Percentiles rank a stretch among this genome's conserved stretches.
Evolutionary conservation across 139 green algal species (phyloP).

Genomic region (Choricystis sp.): DNA sequence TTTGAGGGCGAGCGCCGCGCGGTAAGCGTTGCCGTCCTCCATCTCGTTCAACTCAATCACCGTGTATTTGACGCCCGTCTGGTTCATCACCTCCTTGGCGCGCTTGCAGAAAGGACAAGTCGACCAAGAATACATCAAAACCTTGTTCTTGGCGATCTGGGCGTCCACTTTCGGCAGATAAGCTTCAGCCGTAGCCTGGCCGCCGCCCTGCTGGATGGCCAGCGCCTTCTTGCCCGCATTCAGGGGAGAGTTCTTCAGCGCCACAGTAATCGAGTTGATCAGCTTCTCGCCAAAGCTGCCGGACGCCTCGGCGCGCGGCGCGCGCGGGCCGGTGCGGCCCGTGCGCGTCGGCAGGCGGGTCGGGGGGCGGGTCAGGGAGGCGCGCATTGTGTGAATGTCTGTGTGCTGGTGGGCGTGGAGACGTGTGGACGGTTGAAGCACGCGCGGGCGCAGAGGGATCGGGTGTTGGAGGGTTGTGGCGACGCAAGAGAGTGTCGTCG

Average conservation of each 20-base stretch:
- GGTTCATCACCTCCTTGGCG: conserved; percentile 31
- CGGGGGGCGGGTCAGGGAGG: too few relatives aligned
- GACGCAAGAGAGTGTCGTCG: too few relatives aligned
- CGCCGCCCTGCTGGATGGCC: conserved; percentile 18
- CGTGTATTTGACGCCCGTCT: conserved; percentile 28
- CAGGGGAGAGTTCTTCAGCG: conserved; percentile 22
- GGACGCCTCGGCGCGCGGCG: neutral
- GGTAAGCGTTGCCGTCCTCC: conserved; percentile 27
- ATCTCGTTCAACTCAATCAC: conserved; percentile 35
- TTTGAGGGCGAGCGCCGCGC: conserved; percentile 20
- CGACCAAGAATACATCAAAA: conserved; percentile 15
- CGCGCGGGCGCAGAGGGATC: too few relatives aligned
- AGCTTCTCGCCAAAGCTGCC: neutral
- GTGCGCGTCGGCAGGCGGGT: too few relatives aligned
- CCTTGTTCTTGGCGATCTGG: conserved; percentile 13
- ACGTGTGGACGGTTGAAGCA: too few relatives aligned
- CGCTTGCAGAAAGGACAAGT: conserved; percentile 33
- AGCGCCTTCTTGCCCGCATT: conserved; percentile 16
- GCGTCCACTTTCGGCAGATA: conserved; percentile 14
- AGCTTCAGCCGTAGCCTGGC: conserved; percentile 26
- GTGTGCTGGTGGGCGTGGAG: too few relatives aligned
- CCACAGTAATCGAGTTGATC: conserved; percentile 19
- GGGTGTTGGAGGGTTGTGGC: too few relatives aligned
- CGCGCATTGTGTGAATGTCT: too few relatives aligned
- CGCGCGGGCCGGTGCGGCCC: too few relatives aligned